These are phyloP conservation scores for Solanum corneliomulleri DNA, from an alignment of 257 asterid genomes.

Conservation along the genomic window DNA sequence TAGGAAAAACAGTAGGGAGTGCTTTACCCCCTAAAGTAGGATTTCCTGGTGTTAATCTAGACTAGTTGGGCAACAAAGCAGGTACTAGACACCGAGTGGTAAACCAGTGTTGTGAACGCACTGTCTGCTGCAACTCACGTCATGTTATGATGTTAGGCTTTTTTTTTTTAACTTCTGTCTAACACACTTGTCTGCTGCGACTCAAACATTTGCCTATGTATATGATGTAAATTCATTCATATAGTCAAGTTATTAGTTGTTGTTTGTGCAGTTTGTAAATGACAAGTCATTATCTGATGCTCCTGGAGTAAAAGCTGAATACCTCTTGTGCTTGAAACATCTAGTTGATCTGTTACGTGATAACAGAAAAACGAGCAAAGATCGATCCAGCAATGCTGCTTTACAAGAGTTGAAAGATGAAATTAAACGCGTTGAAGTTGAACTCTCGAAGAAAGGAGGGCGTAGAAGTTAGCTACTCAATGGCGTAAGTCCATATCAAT, in stretches of 20 bases:
- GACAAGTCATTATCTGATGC: constrained; percentile 21
- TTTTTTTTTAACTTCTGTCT: not conserved
- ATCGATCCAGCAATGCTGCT: constrained; percentile 1
- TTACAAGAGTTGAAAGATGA: constrained; percentile 34
- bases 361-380: not conserved
- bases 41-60: not conserved
- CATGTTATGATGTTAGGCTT: not conserved
- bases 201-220: not conserved
- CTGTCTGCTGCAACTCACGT: no score
- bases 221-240: not conserved
- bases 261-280: constrained; percentile 42
- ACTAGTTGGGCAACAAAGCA: not conserved
- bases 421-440: constrained; percentile 39
- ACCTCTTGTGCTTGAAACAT: constrained; percentile 47
- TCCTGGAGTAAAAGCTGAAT: constrained; percentile 55
- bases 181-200: not conserved
- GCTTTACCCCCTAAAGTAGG: not conserved
- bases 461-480: not conserved
- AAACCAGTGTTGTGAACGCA: not conserved
- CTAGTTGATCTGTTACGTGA: constrained; percentile 20
- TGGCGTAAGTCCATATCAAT: not conserved
- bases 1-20: not conserved
- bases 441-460: constrained; percentile 11
- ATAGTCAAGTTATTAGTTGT: not conserved
- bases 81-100: not conserved